Conservation (phyloP, 2,329 filamentous ascomycete species). For the Aspergillus versicolor region DNA sequence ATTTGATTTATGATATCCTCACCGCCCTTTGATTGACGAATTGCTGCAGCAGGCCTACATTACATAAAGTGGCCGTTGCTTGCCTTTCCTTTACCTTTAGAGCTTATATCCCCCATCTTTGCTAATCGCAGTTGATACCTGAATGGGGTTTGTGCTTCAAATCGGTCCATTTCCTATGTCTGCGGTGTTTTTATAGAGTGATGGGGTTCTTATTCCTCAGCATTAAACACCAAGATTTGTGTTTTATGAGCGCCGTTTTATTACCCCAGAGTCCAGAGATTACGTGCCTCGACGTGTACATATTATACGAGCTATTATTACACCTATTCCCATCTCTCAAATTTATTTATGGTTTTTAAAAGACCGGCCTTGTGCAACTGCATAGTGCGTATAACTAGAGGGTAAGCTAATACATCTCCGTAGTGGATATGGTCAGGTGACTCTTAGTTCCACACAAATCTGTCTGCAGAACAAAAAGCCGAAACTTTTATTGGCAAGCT, state of each 20-base stretch:
- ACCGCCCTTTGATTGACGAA: not conserved
- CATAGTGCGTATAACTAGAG: not conserved
- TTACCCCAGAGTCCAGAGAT: not conserved
- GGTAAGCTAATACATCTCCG: not conserved
- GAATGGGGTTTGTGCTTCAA: constrained; percentile 2
- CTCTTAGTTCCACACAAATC: not conserved
- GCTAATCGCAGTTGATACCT: not conserved
- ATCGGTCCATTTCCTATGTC: constrained; percentile 8
- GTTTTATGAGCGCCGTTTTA: constrained; percentile 13
- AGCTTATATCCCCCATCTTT: constrained; percentile 3
- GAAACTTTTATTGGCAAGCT: not conserved
- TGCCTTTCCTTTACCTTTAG: not conserved
- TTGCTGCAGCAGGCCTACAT: not conserved
- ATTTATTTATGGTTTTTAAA: constrained; percentile 16
- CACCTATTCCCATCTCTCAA: not conserved
- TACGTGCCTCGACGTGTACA: constrained; percentile 3
- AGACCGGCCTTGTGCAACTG: not conserved
- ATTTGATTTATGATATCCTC: constrained; percentile 2
- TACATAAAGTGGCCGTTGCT: not conserved
- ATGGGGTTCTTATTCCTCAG: constrained; percentile 2
- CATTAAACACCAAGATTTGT: constrained; percentile 8
- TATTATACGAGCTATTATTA: not conserved
- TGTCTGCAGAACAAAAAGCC: not conserved
- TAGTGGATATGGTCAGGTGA: not conserved
- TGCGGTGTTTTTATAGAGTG: constrained; percentile 11